Evolutionary conservation across 2,329 filamentous ascomycete species (phyloP), one percentile per base, ranked within the genome.

Genomic region (Penicillium brasilianum): DNA sequence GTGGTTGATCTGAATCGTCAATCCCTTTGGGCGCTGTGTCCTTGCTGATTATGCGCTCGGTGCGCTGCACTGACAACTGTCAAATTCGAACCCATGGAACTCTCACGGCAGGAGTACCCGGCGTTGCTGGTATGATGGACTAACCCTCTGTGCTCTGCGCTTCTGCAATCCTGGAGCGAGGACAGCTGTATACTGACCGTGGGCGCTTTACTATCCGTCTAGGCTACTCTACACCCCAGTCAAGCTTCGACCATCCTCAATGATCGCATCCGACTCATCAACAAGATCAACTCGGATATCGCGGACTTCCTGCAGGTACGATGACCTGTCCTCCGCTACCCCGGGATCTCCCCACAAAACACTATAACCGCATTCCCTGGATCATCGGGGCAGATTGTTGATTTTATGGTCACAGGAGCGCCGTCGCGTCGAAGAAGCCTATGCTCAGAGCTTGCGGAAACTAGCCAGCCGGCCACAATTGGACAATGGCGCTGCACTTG

Each of bases 251-350:
- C 87, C 57, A 86, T 92, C 61, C 86, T 98, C 71, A 90, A 89
- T 77, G 93, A 97, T 70, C 91, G 95, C 72, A 87, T 98, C 70
- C 91, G 90, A 78, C 87, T 92, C 78, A 94, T 98, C 75, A 87
- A 86, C 71, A 92, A 89, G 77, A 82, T 96, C 80, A 97, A 99
- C 78, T 80, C 83, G 69, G 92, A 97, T 75, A 92, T 99, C 72
- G 94, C 94, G 77, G 94, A 98, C 80, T 99, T 94, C 92, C 85
- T 99, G 64, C 90, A 94, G 89, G 93, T 97, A 87, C 78, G 80
- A 68, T 57, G 55, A 64, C 37, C 28, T 57, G 37, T 39, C 54
- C 51, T 13, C 37, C 46, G n/a, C 25, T 49, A 34, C 53, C 44
- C 54, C 49, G 36, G 48, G 41, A 22, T 50, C 39, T 25, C 54